These are phyloP conservation scores for Aegilops longissima DNA, from an alignment of 176 grass and related monocot genomes.

Conservation along the genomic window DNA sequence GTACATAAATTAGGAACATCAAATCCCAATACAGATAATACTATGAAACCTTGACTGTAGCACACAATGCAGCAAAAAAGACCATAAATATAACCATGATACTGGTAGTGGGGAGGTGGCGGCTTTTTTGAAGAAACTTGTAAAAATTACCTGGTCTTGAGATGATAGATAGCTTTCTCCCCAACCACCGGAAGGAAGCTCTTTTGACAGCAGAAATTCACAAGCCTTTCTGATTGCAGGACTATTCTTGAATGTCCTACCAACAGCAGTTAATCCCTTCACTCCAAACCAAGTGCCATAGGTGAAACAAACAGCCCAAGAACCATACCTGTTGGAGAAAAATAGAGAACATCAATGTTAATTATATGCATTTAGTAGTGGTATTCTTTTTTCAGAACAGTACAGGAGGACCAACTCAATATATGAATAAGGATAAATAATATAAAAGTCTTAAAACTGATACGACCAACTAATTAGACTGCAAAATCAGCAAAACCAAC, in stretches of 20 bases:
- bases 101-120: too few relatives aligned
- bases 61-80: too few relatives aligned
- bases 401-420: too few relatives aligned
- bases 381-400: background rate
- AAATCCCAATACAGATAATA: too few relatives aligned
- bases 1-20: too few relatives aligned
- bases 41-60: too few relatives aligned
- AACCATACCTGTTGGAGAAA: conserved; percentile 68
- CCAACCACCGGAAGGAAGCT: conserved; percentile 83
- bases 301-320: conserved; percentile 93
- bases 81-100: too few relatives aligned
- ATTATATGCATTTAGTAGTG: background rate
- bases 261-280: conserved; percentile 65
- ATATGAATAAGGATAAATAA: too few relatives aligned
- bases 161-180: conserved; percentile 95
- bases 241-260: conserved; percentile 67
- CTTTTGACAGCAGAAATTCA: conserved; percentile 76
- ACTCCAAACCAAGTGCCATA: conserved; percentile 94
- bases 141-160: conserved; percentile 65
- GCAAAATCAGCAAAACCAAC: too few relatives aligned
- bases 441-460: too few relatives aligned
- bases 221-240: conserved; percentile 73
- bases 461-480: too few relatives aligned
- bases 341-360: background rate
- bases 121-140: too few relatives aligned